Percentiles rank a stretch among this genome's conserved stretches.
Evolutionary conservation across 2,329 filamentous ascomycete species (phyloP).

Genomic region (Teratosphaeria destructans): DNA sequence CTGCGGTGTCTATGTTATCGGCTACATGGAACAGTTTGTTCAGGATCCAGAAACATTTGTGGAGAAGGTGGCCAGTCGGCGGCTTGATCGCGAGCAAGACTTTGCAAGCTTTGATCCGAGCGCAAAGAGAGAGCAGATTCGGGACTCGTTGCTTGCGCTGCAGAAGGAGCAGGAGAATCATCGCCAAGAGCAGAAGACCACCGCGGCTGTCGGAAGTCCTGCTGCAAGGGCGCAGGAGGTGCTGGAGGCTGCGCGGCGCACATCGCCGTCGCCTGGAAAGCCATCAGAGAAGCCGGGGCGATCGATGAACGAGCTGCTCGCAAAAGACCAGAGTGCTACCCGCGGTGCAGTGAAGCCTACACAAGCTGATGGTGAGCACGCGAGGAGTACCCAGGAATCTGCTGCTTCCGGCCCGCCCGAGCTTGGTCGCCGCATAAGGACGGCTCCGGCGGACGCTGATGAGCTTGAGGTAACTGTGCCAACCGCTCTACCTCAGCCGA

Average conservation of each 20-base stretch:
- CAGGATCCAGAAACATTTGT: conserved; percentile 62
- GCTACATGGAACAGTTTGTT: conserved; percentile 75
- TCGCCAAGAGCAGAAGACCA: conserved; percentile 27
- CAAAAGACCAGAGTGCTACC: neutral
- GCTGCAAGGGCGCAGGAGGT: neutral
- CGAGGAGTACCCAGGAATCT: neutral
- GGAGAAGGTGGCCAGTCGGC: conserved; percentile 52
- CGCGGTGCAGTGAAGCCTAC: neutral
- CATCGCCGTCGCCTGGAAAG: neutral
- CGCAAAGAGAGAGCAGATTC: conserved; percentile 54
- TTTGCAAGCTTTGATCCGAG: conserved; percentile 47
- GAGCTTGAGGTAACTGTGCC: neutral
- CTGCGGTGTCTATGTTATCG: conserved; percentile 78
- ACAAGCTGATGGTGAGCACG: neutral
- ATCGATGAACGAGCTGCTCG: neutral
- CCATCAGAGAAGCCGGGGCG: neutral
- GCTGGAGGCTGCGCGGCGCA: neutral
- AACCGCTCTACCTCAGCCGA: neutral
- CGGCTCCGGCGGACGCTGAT: neutral
- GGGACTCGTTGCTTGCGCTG: conserved; percentile 54
- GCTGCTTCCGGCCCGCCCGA: neutral
- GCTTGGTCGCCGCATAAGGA: neutral
- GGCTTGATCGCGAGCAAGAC: conserved; percentile 47
- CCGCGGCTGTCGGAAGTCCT: neutral
- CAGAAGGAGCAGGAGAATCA: conserved; percentile 47